A percentile compares a stretch with the other conserved stretches of the same genome.
These are phyloP conservation scores for Tetraselmis striata DNA, from an alignment of 139 green algal genomes.

Conservation along the genomic window DNA sequence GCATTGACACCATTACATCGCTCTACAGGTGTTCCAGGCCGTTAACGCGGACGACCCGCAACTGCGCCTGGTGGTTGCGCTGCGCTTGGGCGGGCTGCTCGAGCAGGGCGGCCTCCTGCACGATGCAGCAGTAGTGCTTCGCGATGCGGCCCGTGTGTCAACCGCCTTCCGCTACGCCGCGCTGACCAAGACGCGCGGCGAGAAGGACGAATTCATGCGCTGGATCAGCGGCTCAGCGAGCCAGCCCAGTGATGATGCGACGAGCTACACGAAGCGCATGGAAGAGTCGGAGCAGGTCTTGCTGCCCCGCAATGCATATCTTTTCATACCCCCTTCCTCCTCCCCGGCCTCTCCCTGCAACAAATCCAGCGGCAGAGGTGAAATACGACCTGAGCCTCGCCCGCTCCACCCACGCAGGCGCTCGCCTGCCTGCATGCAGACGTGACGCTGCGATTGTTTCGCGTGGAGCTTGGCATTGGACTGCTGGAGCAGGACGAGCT, in stretches of 20 bases:
- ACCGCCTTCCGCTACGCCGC: background rate
- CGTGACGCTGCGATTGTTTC: conserved; percentile 33
- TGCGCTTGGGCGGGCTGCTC: background rate
- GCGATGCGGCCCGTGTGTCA: background rate
- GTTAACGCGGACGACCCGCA: background rate
- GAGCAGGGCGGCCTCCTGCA: background rate
- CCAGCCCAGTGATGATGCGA: conserved; percentile 28
- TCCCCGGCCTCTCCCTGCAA: too few relatives aligned
- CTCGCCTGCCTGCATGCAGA: conserved; percentile 57
- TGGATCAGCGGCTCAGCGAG: conserved; percentile 41
- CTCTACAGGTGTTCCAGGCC: background rate
- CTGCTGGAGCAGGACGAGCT: conserved; percentile 36
- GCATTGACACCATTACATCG: too few relatives aligned
- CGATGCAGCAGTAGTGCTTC: background rate
- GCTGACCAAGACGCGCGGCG: background rate
- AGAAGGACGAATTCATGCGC: conserved; percentile 37
- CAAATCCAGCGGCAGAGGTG: too few relatives aligned
- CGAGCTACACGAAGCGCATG: background rate
- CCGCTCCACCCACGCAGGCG: too few relatives aligned
- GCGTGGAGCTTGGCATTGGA: conserved; percentile 49
- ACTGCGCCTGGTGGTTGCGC: background rate
- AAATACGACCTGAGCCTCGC: too few relatives aligned
- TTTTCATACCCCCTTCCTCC: too few relatives aligned
- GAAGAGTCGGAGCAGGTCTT: conserved; percentile 24
- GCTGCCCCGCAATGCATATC: too few relatives aligned